Evolutionary conservation across 441 rosid genomes (phyloP).

Genomic region (Theobroma grandiflorum): DNA sequence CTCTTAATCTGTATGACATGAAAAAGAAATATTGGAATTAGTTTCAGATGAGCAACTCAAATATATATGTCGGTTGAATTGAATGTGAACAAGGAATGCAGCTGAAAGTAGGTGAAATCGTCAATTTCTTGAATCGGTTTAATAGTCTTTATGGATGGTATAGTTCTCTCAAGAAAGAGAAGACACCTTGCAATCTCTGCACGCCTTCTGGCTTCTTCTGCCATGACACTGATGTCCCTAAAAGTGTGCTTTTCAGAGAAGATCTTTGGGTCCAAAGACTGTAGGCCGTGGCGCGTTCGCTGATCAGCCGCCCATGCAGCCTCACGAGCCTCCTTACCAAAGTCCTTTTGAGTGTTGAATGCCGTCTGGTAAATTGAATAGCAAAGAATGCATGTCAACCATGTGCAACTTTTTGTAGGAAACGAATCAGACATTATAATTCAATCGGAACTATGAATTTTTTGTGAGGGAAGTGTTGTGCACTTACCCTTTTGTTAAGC

Average conservation of each 20-base stretch:
- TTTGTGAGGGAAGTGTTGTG: not conserved
- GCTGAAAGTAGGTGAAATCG: too few relatives aligned
- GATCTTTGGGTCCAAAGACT: conserved; percentile 36
- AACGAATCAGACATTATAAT: not conserved
- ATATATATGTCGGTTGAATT: not conserved
- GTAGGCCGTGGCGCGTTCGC: conserved; percentile 59
- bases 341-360: conserved; percentile 57
- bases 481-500: conserved; percentile 44
- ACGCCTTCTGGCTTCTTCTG: conserved; percentile 65
- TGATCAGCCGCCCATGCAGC: conserved; percentile 69
- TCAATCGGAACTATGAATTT: not conserved
- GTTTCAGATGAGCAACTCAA: not conserved
- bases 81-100: not conserved
- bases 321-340: conserved; percentile 57
- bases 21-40: not conserved
- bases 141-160: not conserved
- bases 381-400: not conserved
- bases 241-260: conserved; percentile 45
- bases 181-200: conserved; percentile 64
- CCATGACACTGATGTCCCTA: conserved; percentile 55
- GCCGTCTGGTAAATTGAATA: conserved; percentile 55
- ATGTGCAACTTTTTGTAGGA: not conserved
- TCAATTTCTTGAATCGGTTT: not conserved
- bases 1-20: conserved; percentile 53
- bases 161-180: not conserved